Percentiles rank a stretch among this genome's conserved stretches.
Conservation (phyloP, 768 basidiomycete genomes). For the Naganishia friedmannii region DNA sequence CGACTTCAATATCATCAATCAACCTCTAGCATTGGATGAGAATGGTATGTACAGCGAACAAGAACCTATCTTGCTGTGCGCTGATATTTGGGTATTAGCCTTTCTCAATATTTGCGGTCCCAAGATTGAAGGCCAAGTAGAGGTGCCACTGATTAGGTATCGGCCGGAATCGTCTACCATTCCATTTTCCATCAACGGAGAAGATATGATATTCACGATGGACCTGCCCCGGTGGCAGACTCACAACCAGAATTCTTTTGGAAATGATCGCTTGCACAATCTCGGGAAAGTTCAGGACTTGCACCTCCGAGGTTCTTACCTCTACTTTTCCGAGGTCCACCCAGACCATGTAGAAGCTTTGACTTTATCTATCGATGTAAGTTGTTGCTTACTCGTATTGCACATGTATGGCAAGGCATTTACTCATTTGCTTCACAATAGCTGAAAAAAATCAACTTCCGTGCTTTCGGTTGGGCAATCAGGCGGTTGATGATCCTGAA, state of each 20-base stretch:
- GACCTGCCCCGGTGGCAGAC: constrained; percentile 88
- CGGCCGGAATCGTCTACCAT: constrained; percentile 68
- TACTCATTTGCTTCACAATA: constrained; percentile 43
- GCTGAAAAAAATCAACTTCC: constrained; percentile 62
- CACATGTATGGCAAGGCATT: neutral
- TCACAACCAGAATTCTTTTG: constrained; percentile 66
- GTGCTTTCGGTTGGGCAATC: constrained; percentile 79
- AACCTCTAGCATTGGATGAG: constrained; percentile 72
- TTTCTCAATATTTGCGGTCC: constrained; percentile 67
- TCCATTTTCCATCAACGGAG: constrained; percentile 63
- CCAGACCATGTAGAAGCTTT: constrained; percentile 76
- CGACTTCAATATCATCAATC: constrained; percentile 95
- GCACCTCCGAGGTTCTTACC: constrained; percentile 67
- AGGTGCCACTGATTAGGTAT: constrained; percentile 69
- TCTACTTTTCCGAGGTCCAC: constrained; percentile 66
- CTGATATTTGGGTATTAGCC: constrained; percentile 57
- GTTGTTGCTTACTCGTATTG: constrained; percentile 32
- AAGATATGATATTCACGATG: constrained; percentile 62
- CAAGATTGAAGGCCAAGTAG: constrained; percentile 57
- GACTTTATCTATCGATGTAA: constrained; percentile 54
- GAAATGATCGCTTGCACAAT: constrained; percentile 61
- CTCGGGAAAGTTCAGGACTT: constrained; percentile 64
- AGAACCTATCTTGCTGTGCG: constrained; percentile 27
- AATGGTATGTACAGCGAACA: constrained; percentile 61
- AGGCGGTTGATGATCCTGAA: constrained; percentile 82